Evolutionary conservation across 495 filamentous ascomycete genomes (phyloP), one percentile per base, ranked within the genome.

Genomic region (Aspergillus nidulans): DNA sequence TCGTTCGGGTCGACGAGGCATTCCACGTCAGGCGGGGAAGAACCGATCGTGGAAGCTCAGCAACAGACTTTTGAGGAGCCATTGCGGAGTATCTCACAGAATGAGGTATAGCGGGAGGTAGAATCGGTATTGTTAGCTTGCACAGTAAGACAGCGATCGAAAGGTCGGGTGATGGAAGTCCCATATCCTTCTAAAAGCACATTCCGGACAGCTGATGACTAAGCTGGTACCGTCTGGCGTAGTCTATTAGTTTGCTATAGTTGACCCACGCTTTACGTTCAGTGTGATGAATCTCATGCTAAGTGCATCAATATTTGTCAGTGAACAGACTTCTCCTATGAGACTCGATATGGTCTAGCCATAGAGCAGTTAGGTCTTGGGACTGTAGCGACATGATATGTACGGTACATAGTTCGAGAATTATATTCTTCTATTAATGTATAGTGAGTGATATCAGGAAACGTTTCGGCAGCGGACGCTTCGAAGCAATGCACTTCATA

Each of bases 21-120:
- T 73, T 76, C 74, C 74, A 76, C 15, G 70, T 73, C 51, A 75
- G 59, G 39, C 73, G 74, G 46, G 74, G 73, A 36, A 76, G 66
- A n/a, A 76, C 62, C 41, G 57, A 72, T 39, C 69, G 68, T 34
- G 71, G 70, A 42, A 76, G 65, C 57, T 74, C 69, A 16, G 61
- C 63, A 53, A 75, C 67, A 32, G 68, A 57, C 49, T 74, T 74
- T 49, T 65, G 69, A 19, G 67, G 58, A 41, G 68, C 63, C 73
- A 76, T 76, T 25, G 16, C 54, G 6, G 38, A 5, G 9, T 16
- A 10, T 28, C 10, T 42, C 16, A 39, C 13, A 9, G 10, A 9
- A 30, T 5, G 15, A 41, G 2, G 13, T 38, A 42, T 52, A n/a
- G 25, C 36, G 30, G 10, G 21, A 48, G 49, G 4, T 21, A 12